Base-by-base conservation (phyloP, 202 grass and related monocot genomes). In the Saccharum hybrid region DNA sequence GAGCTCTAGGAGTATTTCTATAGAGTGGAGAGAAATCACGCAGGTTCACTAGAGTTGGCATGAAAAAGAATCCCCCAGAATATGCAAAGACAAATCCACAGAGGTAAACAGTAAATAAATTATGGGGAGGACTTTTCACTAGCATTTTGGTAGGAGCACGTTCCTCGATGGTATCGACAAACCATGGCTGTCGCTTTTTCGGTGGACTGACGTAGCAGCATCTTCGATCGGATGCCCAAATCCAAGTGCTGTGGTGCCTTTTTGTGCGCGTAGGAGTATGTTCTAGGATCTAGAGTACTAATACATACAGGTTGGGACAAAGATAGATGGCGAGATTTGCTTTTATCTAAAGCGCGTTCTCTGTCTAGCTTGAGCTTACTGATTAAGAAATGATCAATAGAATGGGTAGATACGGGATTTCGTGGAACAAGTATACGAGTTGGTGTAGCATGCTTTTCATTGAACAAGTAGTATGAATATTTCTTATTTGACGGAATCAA, bases 401-500 rank as follows among this genome's bases (percentile, higher is more conserved):
- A 66, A 84, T n/a, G 5, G 51, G 63, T 59, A 28, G 26, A 80
- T 8, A 57, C 4, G 59, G 74, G 39, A 36, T 71, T 80, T 72
- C 56, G 45, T 76, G 60, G 83, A 74, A 67, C 66, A 7, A 73
- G 88, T 28, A 86, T 39, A 46, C 3, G 52, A 65, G 80, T 75
- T 76, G 76, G 81, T 33, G 64, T 66, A 10, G 63, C 43, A 48
- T 74, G 83, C 66, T 70, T 83, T 21, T 90, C 80, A 21, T 80
- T 80, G 75, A 90, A 87, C 26, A 28, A 28, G 26, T 28, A 28
- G 64, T 33, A 79, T 11, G 21, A 63, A 8, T 41, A 14, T 28
- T 66, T 75, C 13, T 54, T 72, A 30, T 12, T 71, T 84, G 84
- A 87, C 84, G 64, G 34, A 69, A 80, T 87, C 88, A 90, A 84